Conservation (phyloP, 2,329 filamentous ascomycete genomes). For the Alternaria angustiovoidea region DNA sequence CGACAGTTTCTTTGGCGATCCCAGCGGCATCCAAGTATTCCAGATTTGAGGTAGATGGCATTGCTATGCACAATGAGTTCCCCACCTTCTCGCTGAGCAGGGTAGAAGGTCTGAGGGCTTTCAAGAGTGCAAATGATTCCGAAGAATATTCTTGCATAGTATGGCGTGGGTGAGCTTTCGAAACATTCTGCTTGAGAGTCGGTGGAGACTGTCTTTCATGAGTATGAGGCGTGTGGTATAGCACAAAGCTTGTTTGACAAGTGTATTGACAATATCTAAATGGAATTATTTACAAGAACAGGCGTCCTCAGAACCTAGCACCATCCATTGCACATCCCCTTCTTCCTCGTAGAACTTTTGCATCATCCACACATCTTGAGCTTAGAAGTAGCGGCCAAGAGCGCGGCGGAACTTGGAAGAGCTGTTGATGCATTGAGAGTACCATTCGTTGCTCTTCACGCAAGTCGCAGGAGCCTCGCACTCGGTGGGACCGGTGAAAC, state of each 20-base stretch:
- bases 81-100: background rate
- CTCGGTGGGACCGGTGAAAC: constrained; percentile 47
- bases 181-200: background rate
- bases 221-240: background rate
- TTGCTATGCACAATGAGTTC: background rate
- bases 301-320: background rate
- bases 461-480: constrained; percentile 51
- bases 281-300: constrained; percentile 4
- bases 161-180: background rate
- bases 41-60: no score
- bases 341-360: accelerated
- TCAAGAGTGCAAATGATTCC: background rate
- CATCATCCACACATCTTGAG: accelerated
- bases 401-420: constrained; percentile 22
- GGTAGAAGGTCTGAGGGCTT: background rate
- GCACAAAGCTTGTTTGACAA: background rate
- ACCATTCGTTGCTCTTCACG: constrained; percentile 50
- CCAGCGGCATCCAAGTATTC: background rate
- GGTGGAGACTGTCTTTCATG: background rate
- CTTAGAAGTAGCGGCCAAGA: background rate
- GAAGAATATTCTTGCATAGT: background rate
- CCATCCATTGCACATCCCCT: background rate
- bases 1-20: background rate
- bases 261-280: background rate
- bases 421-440: constrained; percentile 50